phyloP scores from a whole-genome alignment of 306 rosid species.

The Ziziphus jujuba region DNA sequence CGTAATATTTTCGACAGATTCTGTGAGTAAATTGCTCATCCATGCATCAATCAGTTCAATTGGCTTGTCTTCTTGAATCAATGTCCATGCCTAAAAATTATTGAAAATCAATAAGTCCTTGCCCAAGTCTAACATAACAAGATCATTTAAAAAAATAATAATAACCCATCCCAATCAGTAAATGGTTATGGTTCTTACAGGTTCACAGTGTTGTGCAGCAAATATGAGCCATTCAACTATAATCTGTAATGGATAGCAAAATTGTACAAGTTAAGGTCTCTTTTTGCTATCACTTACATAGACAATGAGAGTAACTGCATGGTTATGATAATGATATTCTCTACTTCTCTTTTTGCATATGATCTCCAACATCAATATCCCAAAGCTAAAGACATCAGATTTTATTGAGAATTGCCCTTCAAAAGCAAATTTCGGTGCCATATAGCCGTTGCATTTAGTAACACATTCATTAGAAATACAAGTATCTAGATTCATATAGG shows the following conservation, averaged over 20 bases:
- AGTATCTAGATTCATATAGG: background rate
- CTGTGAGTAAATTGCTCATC: background rate
- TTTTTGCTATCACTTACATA: background rate
- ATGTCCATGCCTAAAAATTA: slow-evolving; percentile 20
- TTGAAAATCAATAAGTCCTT: background rate
- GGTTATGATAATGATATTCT: slow-evolving; percentile 7
- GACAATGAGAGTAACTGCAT: background rate
- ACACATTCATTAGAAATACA: background rate
- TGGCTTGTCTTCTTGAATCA: slow-evolving; percentile 14
- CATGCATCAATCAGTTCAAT: slow-evolving; percentile 18
- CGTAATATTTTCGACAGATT: background rate
- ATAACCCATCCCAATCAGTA: no score
- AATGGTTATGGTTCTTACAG: no score
- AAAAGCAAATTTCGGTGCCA: slow-evolving; percentile 27
- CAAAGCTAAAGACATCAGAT: slow-evolving; percentile 28
- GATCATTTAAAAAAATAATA: no score
- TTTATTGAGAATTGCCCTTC: slow-evolving; percentile 20
- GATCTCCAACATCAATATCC: slow-evolving; percentile 21
- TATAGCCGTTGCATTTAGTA: slow-evolving; percentile 19
- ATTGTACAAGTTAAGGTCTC: background rate
- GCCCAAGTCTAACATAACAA: no score
- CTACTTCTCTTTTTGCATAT: slow-evolving; percentile 18
- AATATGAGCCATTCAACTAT: no score
- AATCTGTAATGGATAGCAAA: no score
- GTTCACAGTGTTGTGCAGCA: no score